Evolutionary conservation across 2,329 filamentous ascomycete species (phyloP), one percentile per base, ranked within the genome.

Genomic region (Aureobasidium sp.): DNA sequence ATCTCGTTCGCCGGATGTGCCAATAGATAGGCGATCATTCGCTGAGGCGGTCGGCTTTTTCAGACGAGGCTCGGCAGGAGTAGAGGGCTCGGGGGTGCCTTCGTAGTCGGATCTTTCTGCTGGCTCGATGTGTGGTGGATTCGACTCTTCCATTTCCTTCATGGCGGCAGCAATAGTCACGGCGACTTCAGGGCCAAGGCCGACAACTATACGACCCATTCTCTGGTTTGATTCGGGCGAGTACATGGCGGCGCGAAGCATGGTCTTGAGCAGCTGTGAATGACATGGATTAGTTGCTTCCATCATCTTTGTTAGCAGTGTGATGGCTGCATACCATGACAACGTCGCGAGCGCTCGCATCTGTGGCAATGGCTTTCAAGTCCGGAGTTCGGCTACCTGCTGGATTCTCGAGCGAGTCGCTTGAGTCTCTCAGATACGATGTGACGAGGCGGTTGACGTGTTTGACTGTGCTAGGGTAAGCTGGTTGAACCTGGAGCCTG

Each of bases 391-490:
- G 70, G 64, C 60, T 66, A 59, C 60, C 65, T 67, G 55, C 61
- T 67, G 47, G 71, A 59, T 52, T 70, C 63, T 56, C 70, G 64
- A 53, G 63, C 64, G 62, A 68, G 68, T 56, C 70, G 59, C 67
- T 68, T 7, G 67, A 69, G 55, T 76, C 74, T 16, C 73, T 68
- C 51, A 76, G 72, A 63, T 76, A 77, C 22, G 71, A 69, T 22
- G 71, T 71, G 51, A 75, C 68, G 59, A 71, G 66, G 35, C 72
- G 71, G 60, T 76, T 72, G 58, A 77, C 69, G 57, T 75, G 70
- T 62, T 77, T 77, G 55, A 77, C 45, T 49, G 55, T 57, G 47
- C 56, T 14, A 54, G 3, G 17, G 24, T 47, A 10, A 47, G 42
- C 42, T 30, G 5, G 4, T 14, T 8, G 19, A 32, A 5, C 11